Evolutionary conservation across 2,329 filamentous ascomycete species (phyloP).

Genomic region (Ceratocystiopsis minuta): DNA sequence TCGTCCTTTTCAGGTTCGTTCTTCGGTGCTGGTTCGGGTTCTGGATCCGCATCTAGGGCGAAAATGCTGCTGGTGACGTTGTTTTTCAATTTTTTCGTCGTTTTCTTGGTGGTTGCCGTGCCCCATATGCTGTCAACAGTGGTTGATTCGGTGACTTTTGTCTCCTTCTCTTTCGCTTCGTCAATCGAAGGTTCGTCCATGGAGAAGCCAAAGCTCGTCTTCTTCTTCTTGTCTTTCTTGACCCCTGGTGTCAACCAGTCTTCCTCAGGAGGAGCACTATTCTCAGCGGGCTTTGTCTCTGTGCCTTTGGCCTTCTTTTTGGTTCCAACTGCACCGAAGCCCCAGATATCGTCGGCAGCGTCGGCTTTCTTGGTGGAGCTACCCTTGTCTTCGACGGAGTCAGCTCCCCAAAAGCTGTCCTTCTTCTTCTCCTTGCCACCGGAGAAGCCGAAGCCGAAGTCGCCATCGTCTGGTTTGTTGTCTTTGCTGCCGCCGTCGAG

Average conservation of each 20-base stretch:
- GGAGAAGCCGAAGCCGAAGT: slow-evolving; percentile 16
- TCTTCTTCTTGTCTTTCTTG: slow-evolving; percentile 28
- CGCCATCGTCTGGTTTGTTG: slow-evolving; percentile 15
- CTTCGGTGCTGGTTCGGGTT: slow-evolving; percentile 4
- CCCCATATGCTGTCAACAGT: slow-evolving; percentile 9
- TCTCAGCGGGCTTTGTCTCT: slow-evolving; percentile 13
- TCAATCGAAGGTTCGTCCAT: slow-evolving; percentile 8
- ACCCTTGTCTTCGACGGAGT: slow-evolving; percentile 16
- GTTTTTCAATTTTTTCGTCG: slow-evolving; percentile 23
- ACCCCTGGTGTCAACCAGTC: slow-evolving; percentile 14
- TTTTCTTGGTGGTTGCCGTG: slow-evolving; percentile 22
- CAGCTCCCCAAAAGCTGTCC: slow-evolving; percentile 20
- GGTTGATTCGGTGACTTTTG: slow-evolving; percentile 9
- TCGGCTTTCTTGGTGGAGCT: slow-evolving; percentile 8
- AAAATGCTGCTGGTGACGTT: slow-evolving; percentile 8
- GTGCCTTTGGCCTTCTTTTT: slow-evolving; percentile 24
- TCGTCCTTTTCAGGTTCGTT: slow-evolving; percentile 7
- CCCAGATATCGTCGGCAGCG: slow-evolving; percentile 14
- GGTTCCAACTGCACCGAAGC: slow-evolving; percentile 19
- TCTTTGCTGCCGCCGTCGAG: slow-evolving; percentile 11
- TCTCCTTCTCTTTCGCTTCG: slow-evolving; percentile 3
- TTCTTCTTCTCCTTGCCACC: slow-evolving; percentile 28
- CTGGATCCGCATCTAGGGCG: slow-evolving; percentile 2
- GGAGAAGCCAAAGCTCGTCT: slow-evolving; percentile 15
- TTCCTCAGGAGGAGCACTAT: slow-evolving; percentile 12